These are phyloP conservation scores for Symbiodinium natans DNA, from an alignment of 73 alveolate genomes.

Conservation along the genomic window DNA sequence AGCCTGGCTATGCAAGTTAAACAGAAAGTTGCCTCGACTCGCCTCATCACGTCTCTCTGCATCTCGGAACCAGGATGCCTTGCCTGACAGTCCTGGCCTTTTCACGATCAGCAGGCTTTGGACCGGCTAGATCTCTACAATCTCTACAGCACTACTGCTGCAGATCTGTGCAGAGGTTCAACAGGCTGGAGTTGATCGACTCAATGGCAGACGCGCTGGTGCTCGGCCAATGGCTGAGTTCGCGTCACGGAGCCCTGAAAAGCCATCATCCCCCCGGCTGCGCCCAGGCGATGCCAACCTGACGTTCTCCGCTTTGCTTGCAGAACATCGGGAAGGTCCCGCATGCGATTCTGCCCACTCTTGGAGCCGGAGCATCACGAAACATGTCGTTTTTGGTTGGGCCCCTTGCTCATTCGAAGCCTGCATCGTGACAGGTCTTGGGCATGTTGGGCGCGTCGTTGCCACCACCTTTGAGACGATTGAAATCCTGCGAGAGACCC, in stretches of 20 bases:
- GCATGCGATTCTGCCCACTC: neutral
- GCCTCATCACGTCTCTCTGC: neutral
- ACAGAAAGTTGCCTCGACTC: too few species aligned
- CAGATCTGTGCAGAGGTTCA: neutral
- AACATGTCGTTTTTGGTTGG: too few species aligned
- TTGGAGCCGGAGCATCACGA: too few species aligned
- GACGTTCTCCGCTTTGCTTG: conserved; percentile 77
- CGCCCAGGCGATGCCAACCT: conserved; percentile 72
- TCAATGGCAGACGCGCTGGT: conserved; percentile 88
- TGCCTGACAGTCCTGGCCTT: conserved; percentile 48
- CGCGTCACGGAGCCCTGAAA: too few species aligned
- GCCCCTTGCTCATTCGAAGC: too few species aligned
- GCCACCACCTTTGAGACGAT: conserved; percentile 31
- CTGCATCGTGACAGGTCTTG: neutral
- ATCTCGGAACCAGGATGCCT: conserved; percentile 16
- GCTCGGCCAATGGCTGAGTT: conserved; percentile 6
- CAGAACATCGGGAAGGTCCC: conserved; percentile 65
- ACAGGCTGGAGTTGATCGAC: conserved; percentile 89
- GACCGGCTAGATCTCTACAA: too few species aligned
- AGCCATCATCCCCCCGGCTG: too few species aligned
- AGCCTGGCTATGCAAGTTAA: too few species aligned
- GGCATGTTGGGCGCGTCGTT: conserved; percentile 34
- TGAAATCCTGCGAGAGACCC: neutral
- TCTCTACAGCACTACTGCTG: too few species aligned
- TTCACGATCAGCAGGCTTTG: conserved; percentile 55